phyloP scores from a whole-genome alignment of 2,329 filamentous ascomycete species.

The Esteya vermicola region DNA sequence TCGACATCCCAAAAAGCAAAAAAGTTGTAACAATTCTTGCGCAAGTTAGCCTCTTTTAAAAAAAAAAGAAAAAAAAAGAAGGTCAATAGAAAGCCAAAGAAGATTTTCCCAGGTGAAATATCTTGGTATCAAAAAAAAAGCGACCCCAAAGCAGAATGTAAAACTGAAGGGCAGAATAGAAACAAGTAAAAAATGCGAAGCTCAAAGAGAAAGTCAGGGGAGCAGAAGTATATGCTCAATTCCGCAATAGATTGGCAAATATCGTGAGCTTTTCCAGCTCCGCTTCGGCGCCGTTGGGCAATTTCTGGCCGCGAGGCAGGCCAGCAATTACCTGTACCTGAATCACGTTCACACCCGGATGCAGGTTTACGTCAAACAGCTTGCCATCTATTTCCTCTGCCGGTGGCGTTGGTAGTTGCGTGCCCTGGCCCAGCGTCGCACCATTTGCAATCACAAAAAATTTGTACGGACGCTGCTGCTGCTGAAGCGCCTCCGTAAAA shows the following conservation, averaged over 20 bases:
- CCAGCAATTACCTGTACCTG: slow-evolving; percentile 67
- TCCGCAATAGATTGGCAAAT: slow-evolving; percentile 53
- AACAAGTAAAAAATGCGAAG: background rate
- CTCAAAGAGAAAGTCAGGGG: background rate
- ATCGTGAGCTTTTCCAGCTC: slow-evolving; percentile 70
- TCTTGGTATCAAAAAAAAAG: background rate
- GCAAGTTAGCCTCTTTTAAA: too few species aligned
- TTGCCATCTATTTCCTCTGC: slow-evolving; percentile 44
- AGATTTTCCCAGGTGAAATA: background rate
- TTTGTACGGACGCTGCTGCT: slow-evolving; percentile 53
- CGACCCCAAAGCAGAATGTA: background rate
- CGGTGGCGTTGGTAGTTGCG: slow-evolving; percentile 38
- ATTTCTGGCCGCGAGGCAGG: slow-evolving; percentile 43
- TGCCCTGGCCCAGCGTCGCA: slow-evolving; percentile 37
- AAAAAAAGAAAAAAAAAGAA: too few species aligned
- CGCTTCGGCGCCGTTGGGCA: slow-evolving; percentile 44
- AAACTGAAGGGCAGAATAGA: background rate
- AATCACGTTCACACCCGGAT: slow-evolving; percentile 61
- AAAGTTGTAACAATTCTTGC: background rate
- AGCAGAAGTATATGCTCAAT: background rate
- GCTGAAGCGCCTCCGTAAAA: slow-evolving; percentile 47
- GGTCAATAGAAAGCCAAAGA: too few species aligned
- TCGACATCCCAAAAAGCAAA: too few species aligned
- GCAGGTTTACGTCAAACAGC: slow-evolving; percentile 62
- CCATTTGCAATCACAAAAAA: slow-evolving; percentile 61